phyloP scores from a whole-genome alignment of 2,329 filamentous ascomycete genomes.

The Xylariaceae sp. region DNA sequence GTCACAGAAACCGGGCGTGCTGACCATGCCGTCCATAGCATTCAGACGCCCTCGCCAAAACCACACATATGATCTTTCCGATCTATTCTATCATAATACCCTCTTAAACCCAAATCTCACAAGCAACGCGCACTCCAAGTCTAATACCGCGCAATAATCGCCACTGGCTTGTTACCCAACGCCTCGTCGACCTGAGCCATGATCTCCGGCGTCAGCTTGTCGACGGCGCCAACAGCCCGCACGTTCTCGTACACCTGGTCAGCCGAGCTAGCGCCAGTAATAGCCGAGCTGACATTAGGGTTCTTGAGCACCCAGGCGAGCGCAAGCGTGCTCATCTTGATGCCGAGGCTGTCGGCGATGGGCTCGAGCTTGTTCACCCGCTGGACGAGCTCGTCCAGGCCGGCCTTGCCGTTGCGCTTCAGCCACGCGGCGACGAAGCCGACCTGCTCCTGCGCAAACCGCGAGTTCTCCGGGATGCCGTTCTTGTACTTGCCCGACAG shows the following conservation, averaged over 20 bases:
- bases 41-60: too few relatives aligned
- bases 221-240: constrained; percentile 47
- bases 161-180: constrained; percentile 54
- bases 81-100: too few relatives aligned
- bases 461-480: constrained; percentile 42
- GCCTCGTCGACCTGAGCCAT: constrained; percentile 57
- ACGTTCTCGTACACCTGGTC: constrained; percentile 60
- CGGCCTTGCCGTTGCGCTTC: constrained; percentile 48
- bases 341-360: constrained; percentile 61
- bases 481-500: constrained; percentile 65
- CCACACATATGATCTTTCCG: too few relatives aligned
- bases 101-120: too few relatives aligned
- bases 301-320: constrained; percentile 62
- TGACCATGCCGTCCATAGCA: too few relatives aligned
- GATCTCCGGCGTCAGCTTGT: constrained; percentile 56
- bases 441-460: constrained; percentile 47
- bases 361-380: constrained; percentile 57
- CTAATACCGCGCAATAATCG: constrained; percentile 35
- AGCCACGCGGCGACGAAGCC: constrained; percentile 53
- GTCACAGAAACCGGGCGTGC: too few relatives aligned
- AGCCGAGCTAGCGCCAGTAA: constrained; percentile 55
- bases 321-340: constrained; percentile 53
- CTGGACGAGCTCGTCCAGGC: constrained; percentile 53
- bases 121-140: too few relatives aligned
- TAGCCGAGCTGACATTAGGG: constrained; percentile 57